phyloP scores from a whole-genome alignment of 2,329 filamentous ascomycete species.

The Thielaviopsis cerberus region DNA sequence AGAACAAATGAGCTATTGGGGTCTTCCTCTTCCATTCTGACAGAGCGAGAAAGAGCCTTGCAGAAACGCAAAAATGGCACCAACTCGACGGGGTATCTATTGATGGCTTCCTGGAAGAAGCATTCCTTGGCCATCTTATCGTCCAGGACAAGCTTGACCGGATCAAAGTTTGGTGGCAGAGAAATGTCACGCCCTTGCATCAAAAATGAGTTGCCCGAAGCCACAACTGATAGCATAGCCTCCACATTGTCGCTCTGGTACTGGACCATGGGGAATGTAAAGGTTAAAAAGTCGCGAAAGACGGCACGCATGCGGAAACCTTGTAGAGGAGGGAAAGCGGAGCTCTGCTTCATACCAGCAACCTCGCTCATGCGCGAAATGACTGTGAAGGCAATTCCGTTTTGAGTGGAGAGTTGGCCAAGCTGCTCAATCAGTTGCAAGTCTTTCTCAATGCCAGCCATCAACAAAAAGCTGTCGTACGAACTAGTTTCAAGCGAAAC shows the following conservation, averaged over 20 bases:
- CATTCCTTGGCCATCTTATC: slow-evolving; percentile 34
- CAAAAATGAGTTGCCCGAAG: slow-evolving; percentile 17
- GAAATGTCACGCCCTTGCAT: neutral
- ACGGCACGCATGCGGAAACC: slow-evolving; percentile 43
- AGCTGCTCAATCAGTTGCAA: slow-evolving; percentile 32
- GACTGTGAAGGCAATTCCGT: slow-evolving; percentile 34
- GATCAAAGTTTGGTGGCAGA: slow-evolving; percentile 15
- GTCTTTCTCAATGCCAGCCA: slow-evolving; percentile 31
- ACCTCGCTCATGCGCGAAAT: slow-evolving; percentile 31
- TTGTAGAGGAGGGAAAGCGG: slow-evolving; percentile 34
- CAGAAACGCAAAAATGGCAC: slow-evolving; percentile 19
- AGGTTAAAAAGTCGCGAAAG: slow-evolving; percentile 53
- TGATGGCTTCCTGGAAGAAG: slow-evolving; percentile 12
- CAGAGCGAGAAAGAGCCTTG: slow-evolving; percentile 19
- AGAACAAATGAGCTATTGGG: slow-evolving; percentile 26
- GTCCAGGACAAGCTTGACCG: slow-evolving; percentile 27
- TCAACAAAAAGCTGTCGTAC: slow-evolving; percentile 39
- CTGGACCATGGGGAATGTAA: slow-evolving; percentile 45
- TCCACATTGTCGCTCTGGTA: slow-evolving; percentile 56
- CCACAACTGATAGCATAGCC: slow-evolving; percentile 46
- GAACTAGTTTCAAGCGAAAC: slow-evolving; percentile 42
- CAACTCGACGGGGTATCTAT: slow-evolving; percentile 23
- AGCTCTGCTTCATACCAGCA: slow-evolving; percentile 26
- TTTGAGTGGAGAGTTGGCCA: slow-evolving; percentile 29
- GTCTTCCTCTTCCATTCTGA: slow-evolving; percentile 3